Conservation (phyloP, 2,329 filamentous ascomycete species). For the Phialocephala sp. region DNA sequence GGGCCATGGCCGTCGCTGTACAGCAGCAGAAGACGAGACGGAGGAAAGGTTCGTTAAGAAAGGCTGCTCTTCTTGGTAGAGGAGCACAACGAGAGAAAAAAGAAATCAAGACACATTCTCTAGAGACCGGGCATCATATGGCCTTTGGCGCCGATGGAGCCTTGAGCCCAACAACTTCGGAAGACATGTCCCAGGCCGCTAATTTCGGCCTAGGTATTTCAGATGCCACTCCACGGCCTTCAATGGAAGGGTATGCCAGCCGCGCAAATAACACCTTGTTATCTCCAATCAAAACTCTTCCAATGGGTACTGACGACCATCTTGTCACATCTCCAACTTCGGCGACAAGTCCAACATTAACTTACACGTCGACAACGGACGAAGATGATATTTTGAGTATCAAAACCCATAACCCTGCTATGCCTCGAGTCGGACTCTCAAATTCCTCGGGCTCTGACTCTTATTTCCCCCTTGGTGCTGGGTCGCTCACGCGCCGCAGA, state of each 20-base stretch:
- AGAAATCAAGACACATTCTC: conserved; percentile 50
- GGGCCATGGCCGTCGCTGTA: conserved; percentile 44
- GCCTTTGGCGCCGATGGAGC: conserved; percentile 30
- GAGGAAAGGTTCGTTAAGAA: conserved; percentile 83
- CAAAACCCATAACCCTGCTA: conserved; percentile 51
- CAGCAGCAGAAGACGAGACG: conserved; percentile 64
- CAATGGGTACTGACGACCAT: conserved; percentile 40
- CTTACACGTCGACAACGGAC: conserved; percentile 78
- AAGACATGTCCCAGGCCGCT: conserved; percentile 29
- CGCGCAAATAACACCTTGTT: conserved; percentile 38
- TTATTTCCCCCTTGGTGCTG: conserved; percentile 58
- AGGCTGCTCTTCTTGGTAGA: conserved; percentile 82
- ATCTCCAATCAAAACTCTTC: conserved; percentile 39
- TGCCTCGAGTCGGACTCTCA: conserved; percentile 44
- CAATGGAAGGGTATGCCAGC: conserved; percentile 53
- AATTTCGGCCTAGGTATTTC: conserved; percentile 55
- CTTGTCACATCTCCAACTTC: conserved; percentile 41
- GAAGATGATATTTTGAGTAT: conserved; percentile 81
- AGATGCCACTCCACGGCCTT: conserved; percentile 52
- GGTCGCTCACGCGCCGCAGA: conserved; percentile 43
- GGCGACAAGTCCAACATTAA: conserved; percentile 59
- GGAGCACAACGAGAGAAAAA: conserved; percentile 66
- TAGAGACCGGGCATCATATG: conserved; percentile 41
- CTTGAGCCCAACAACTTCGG: conserved; percentile 37
- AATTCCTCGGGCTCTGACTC: conserved; percentile 66